These are phyloP conservation scores for Arbutus unedo DNA, from an alignment of 148 eudicot genomes.

Conservation along the genomic window DNA sequence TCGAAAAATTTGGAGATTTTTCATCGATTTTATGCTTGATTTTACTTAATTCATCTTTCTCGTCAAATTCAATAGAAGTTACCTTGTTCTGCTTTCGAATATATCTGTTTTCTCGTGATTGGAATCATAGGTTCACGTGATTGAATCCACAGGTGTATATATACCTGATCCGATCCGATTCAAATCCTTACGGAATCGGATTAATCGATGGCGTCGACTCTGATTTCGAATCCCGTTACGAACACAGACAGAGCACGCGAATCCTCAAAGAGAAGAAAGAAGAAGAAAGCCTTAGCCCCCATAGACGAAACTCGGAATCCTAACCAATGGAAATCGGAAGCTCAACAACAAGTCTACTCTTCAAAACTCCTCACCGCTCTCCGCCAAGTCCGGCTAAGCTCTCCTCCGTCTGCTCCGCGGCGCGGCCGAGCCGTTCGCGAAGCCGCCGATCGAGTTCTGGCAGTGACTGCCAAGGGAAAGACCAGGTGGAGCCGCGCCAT, in stretches of 20 bases:
- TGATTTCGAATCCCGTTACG: slow-evolving; percentile 43
- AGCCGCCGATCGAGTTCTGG: slow-evolving; percentile 70
- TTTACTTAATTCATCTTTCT: not conserved
- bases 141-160: slow-evolving; percentile 11
- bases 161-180: not conserved
- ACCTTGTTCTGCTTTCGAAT: not conserved
- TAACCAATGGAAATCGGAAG: slow-evolving; percentile 66
- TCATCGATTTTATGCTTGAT: not conserved
- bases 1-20: not conserved
- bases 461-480: slow-evolving; percentile 66
- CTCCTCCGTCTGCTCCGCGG: slow-evolving; percentile 38
- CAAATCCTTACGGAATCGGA: slow-evolving; percentile 6
- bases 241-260: slow-evolving; percentile 45
- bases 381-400: slow-evolving; percentile 45
- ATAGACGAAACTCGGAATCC: slow-evolving; percentile 17
- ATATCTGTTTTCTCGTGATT: not conserved
- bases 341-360: slow-evolving; percentile 66
- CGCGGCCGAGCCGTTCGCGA: slow-evolving; percentile 60
- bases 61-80: not conserved
- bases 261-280: slow-evolving; percentile 43
- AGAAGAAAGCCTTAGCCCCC: slow-evolving; percentile 27
- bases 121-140: slow-evolving; percentile 4
- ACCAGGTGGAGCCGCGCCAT: slow-evolving; percentile 96
- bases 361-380: slow-evolving; percentile 63
- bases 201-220: slow-evolving; percentile 24